Conservation (phyloP, 2,329 filamentous ascomycete genomes). For the Teratosphaeria gauchensis region DNA sequence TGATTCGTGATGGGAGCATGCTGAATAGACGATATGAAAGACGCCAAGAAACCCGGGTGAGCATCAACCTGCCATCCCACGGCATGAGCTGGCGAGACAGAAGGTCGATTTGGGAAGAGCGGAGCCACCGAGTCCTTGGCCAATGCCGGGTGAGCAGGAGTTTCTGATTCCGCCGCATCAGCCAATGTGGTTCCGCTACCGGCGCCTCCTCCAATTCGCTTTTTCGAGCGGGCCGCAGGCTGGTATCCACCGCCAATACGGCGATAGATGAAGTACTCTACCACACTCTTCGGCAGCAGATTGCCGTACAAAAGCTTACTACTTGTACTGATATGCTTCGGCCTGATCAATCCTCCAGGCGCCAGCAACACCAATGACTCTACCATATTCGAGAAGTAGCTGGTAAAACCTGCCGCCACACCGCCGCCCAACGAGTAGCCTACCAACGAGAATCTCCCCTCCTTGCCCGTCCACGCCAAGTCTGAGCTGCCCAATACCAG, state of each 20-base stretch:
- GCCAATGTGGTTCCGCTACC: background rate
- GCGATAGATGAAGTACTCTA: conserved; percentile 42
- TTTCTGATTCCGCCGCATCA: conserved; percentile 15
- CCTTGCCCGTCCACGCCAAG: conserved; percentile 53
- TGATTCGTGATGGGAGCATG: conserved; percentile 60
- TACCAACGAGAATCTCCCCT: conserved; percentile 54
- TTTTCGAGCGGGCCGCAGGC: background rate
- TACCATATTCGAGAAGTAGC: conserved; percentile 59
- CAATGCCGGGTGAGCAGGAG: conserved; percentile 11
- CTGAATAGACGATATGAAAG: conserved; percentile 63
- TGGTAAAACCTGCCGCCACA: conserved; percentile 59
- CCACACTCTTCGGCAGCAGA: conserved; percentile 49
- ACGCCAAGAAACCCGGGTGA: conserved; percentile 58
- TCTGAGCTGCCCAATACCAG: conserved; percentile 61
- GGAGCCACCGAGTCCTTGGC: conserved; percentile 14
- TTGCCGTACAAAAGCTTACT: conserved; percentile 56
- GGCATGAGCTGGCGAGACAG: conserved; percentile 50
- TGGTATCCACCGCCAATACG: conserved; percentile 30
- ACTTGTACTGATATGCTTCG: conserved; percentile 49
- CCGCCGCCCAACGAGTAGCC: conserved; percentile 77
- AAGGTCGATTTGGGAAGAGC: conserved; percentile 43
- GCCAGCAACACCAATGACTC: conserved; percentile 65
- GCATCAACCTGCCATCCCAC: conserved; percentile 60
- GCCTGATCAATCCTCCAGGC: conserved; percentile 66
- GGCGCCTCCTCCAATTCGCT: background rate